These are phyloP conservation scores for Phytophthora ramorum DNA, from an alignment of 352 stramenopile genomes.

Conservation along the genomic window DNA sequence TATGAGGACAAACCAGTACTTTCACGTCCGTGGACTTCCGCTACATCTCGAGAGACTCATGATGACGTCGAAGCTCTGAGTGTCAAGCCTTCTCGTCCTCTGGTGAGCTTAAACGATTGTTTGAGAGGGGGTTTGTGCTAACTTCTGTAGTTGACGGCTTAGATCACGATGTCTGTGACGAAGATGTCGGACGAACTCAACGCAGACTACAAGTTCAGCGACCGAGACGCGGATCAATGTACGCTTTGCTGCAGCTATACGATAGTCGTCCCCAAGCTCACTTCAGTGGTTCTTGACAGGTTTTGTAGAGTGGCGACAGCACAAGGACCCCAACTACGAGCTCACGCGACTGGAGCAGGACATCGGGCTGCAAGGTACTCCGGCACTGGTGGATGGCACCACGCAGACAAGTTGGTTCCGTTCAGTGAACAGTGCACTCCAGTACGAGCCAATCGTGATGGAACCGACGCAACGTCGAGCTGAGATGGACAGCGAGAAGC, in stretches of 20 bases:
- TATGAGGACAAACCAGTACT: constrained; percentile 82
- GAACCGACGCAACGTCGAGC: constrained; percentile 35
- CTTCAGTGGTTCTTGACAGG: constrained; percentile 32
- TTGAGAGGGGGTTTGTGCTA: neutral
- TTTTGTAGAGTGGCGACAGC: constrained; percentile 87
- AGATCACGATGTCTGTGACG: constrained; percentile 82
- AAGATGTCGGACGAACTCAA: constrained; percentile 88
- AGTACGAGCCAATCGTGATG: constrained; percentile 83
- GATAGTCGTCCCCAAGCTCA: neutral
- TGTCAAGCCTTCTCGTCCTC: constrained; percentile 52
- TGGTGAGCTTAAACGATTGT: constrained; percentile 24
- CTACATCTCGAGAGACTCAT: constrained; percentile 58
- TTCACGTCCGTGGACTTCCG: constrained; percentile 61
- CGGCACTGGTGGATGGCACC: constrained; percentile 65
- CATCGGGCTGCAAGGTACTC: constrained; percentile 76
- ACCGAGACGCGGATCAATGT: constrained; percentile 83
- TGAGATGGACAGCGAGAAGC: constrained; percentile 75
- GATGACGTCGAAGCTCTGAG: constrained; percentile 73
- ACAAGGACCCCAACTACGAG: constrained; percentile 88
- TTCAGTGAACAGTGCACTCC: constrained; percentile 80
- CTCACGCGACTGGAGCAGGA: constrained; percentile 81
- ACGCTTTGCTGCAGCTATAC: constrained; percentile 6
- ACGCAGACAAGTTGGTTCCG: constrained; percentile 89
- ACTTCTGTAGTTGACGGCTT: neutral
- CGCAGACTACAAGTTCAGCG: constrained; percentile 86